Conservation (phyloP, 148 eudicot genomes). For the Heliamphora exappendiculata region DNA sequence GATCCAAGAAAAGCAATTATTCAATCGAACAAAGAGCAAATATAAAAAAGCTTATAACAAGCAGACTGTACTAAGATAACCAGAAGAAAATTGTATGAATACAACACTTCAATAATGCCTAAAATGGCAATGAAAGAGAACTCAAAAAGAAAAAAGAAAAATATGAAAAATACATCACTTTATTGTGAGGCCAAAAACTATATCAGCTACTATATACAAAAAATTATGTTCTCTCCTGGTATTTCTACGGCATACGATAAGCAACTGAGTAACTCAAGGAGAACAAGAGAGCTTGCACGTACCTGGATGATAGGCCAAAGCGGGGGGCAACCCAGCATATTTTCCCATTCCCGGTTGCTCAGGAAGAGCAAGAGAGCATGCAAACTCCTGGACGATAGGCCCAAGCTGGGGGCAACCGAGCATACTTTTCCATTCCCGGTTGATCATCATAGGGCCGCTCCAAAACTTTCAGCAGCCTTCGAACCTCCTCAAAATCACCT, state of each 20-base stretch:
- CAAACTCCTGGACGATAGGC: slow-evolving; percentile 96
- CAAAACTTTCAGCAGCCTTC: slow-evolving; percentile 68
- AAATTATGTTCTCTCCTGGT: background rate
- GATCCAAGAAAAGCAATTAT: background rate
- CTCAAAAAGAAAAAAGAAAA: background rate
- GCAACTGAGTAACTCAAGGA: slow-evolving; percentile 32
- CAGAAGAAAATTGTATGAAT: background rate
- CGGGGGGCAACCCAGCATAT: slow-evolving; percentile 93
- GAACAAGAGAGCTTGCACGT: slow-evolving; percentile 98
- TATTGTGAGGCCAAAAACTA: slow-evolving; percentile 9
- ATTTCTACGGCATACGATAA: background rate
- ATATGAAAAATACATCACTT: background rate
- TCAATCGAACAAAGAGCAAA: background rate
- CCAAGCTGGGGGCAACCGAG: slow-evolving; percentile 98
- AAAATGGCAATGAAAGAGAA: background rate
- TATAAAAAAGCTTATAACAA: background rate
- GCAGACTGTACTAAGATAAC: background rate
- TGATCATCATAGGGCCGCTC: slow-evolving; percentile 82
- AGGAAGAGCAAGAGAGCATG: slow-evolving; percentile 98
- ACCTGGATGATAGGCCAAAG: slow-evolving; percentile 98
- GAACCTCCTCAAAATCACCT: slow-evolving; percentile 83
- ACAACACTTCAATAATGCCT: background rate
- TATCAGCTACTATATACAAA: slow-evolving; percentile 4
- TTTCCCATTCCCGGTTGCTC: slow-evolving; percentile 58
- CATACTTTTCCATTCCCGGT: slow-evolving; percentile 96